Conservation (phyloP, 2,329 filamentous ascomycete species). For the Verticillium nubilum region DNA sequence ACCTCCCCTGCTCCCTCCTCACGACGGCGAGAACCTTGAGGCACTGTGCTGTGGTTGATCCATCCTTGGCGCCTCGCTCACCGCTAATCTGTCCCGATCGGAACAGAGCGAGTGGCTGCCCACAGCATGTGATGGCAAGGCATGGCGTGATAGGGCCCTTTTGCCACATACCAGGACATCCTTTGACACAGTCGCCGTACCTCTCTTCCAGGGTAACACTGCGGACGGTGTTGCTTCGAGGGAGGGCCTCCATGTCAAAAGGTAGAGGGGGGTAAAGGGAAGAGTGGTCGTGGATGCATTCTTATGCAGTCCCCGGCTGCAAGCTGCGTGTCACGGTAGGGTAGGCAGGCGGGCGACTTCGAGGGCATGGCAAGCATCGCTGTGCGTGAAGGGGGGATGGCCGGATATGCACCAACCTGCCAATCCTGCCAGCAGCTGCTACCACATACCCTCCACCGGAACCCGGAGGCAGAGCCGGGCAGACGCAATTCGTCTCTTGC, state of each 20-base stretch:
- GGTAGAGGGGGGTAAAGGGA: background rate
- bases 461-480: background rate
- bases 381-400: background rate
- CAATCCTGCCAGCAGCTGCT: background rate
- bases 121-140: background rate
- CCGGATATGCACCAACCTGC: background rate
- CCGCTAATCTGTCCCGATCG: background rate
- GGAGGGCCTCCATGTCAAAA: background rate
- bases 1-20: background rate
- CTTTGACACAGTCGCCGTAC: background rate
- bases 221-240: background rate
- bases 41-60: background rate
- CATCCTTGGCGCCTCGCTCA: background rate
- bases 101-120: background rate
- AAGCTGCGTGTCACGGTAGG: background rate
- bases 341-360: background rate
- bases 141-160: background rate
- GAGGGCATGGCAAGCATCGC: background rate
- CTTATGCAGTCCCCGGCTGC: background rate
- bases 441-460: background rate
- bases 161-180: background rate
- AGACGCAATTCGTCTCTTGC: background rate
- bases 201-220: background rate
- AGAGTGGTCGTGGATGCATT: background rate
- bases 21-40: background rate